Evolutionary conservation across 768 basidiomycete genomes (phyloP), one percentile per base, ranked within the genome.

Genomic region (Grammothele lineata): DNA sequence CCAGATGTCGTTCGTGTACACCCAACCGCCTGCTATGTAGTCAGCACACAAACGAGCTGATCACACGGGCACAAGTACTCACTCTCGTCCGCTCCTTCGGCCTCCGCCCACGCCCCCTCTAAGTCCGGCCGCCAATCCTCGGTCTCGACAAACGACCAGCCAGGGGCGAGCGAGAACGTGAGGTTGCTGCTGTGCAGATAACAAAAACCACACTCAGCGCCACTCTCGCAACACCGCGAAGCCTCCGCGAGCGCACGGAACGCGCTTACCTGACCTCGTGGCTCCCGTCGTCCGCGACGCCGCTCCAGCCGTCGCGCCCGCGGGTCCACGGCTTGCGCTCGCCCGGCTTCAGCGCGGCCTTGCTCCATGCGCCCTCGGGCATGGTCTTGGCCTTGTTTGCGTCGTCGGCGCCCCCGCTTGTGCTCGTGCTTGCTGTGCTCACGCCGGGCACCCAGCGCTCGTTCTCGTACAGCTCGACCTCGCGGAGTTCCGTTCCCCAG

Each of bases 381-480:
- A 8, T 37, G 25, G 62, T 61, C 11, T 10, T 38, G 1, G 38
- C 45, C 1, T 35, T 7, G 9, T 36, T n/a, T 36, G 8, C 57
- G 15, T 62, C 61, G 3, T 51, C 62, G 25, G 45, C 50, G 2
- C 43, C 42, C 14, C 42, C 33, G 30, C n/a, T 26, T 5, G 46
- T 2, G n/a, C n/a, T n/a, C n/a, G n/a, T n/a, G n/a, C n/a, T n/a
- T n/a, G n/a, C n/a, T n/a, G n/a, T n/a, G n/a, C n/a, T n/a, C n/a
- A n/a, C n/a, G 11, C 46, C 46, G 4, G 50, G 49, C 3, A 35
- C 60, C 67, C 75, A 83, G 15, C 89, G 72, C 60, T 91, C 86
- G 64, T 90, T 92, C 70, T 92, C 89, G 71, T 78, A 91, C 19
- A 91, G 60, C 62, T 87, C 85, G 14, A 91, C 85, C 26, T 81